phyloP scores from a whole-genome alignment of 768 basidiomycete genomes.

The Kwoniella dejecticola region DNA sequence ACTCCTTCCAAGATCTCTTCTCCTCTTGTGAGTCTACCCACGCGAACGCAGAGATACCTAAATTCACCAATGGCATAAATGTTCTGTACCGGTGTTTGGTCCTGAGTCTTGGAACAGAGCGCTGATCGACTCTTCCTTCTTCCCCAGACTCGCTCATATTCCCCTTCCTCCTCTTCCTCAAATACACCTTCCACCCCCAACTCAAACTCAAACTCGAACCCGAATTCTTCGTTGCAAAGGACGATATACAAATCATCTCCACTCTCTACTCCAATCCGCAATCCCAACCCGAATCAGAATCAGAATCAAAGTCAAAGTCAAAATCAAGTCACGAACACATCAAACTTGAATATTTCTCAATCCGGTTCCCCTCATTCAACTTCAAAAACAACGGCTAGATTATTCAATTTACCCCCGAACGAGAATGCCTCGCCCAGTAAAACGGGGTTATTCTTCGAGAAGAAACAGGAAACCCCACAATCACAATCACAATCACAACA shows the following conservation, averaged over 20 bases:
- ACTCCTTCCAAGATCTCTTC: slow-evolving; percentile 36
- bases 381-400: slow-evolving; percentile 27
- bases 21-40: slow-evolving; percentile 36
- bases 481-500: too few species aligned
- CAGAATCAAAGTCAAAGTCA: slow-evolving; percentile 5
- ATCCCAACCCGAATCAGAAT: neutral
- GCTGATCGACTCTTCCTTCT: neutral
- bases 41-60: neutral
- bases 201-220: neutral
- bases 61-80: slow-evolving; percentile 10
- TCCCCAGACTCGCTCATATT: slow-evolving; percentile 23
- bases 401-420: slow-evolving; percentile 30
- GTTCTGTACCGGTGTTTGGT: too few species aligned
- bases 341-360: slow-evolving; percentile 8
- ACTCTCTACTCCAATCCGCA: slow-evolving; percentile 2
- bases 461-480: slow-evolving; percentile 5
- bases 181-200: slow-evolving; percentile 2
- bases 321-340: neutral
- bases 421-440: slow-evolving; percentile 11
- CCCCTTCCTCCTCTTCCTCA: slow-evolving; percentile 11
- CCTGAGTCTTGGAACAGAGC: too few species aligned
- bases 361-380: slow-evolving; percentile 21
- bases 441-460: slow-evolving; percentile 37
- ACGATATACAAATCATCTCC: neutral
- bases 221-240: neutral